Evolutionary conservation across 768 basidiomycete genomes (phyloP), one percentile per base, ranked within the genome.

Genomic region (Erythrobasidium yunnanense): DNA sequence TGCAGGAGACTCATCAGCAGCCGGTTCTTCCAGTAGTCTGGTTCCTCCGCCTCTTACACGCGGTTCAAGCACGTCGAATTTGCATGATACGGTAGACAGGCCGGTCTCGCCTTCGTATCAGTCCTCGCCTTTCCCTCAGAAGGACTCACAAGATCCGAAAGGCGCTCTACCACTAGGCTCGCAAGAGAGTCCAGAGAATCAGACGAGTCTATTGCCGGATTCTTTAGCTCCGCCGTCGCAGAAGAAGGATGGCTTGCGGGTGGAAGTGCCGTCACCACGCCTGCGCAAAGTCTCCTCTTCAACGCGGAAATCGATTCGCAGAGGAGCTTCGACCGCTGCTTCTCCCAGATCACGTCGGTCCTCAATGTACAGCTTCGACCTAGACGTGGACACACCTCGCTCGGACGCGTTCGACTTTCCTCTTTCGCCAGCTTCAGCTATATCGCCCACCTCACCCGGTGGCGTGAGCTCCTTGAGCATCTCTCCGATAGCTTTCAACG

Each of bases 321-420:
- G 60, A n/a, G 60, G 23, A 62, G 65, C 65, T 17, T 23, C 65
- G 6, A 45, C 65, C 2, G 53, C 65, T 11, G 57, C 29, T 6
- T 35, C 55, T 2, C 54, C 65, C 5, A 33, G 51, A 4, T 56
- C 65, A 15, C 27, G 53, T n/a, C 4, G 65, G 27, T 56, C 65
- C 17, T 55, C 65, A 18, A 17, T 66, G 30, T 66, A 55, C 29
- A 66, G 65, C 65, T 66, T 66, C 38, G 65, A 66, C 20, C 38
- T 66, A 8, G 65, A 66, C 18, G 65, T 66, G 2, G 65, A 66
- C 18, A 56, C 65, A n/a, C 65, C 65, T 13, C 55, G 65, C n/a
- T 62, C 55, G 25, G 65, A 66, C 38, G 27, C 51, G 3, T 66
- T 66, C 38, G 65, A 66, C 33, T 49, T 63, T 18, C 65, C 65